Evolutionary conservation across 345 rosid genomes (phyloP), one percentile per base, ranked within the genome.

Genomic region (Diplotaxis tenuifolia): DNA sequence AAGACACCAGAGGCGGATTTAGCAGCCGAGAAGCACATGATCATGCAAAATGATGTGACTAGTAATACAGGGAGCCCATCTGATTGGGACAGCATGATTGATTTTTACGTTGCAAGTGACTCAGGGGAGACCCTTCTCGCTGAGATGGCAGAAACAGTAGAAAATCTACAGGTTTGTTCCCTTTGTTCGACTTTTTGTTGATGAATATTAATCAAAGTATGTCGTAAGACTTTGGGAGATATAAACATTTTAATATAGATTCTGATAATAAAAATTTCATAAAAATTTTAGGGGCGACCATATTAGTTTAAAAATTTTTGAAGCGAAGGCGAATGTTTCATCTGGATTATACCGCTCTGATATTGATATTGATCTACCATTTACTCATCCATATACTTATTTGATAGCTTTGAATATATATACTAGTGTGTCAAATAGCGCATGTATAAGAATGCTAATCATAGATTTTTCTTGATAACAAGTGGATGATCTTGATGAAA

Each of bases 121-220:
- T 25, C 80, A 58, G 38, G 64, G 63, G 67, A 71, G 21, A 25
- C 28, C 9, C 6, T 58, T 4, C 54, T 77, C 57, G 4, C 20
- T 20, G 76, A 71, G 11, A 71, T 77, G 62, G 72, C 68, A 25
- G 72, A 59, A 23, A 20, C 80, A 57, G 10, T 76, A 38, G 55
- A 72, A 27, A 50, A 77, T 59, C 31, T 56, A 58, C 75, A 25
- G 91, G 88, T 74, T 80, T 79, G 67, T 70, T 56, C 0, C 80
- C 82, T 36, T 40, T 8, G 1, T 31, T 14, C 31, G 15, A 31
- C 8, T 53, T 18, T 6, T 8, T 67, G n/a, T 66, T 12, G 7
- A 28, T 27, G 57, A 65, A 40, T 31, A 59, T 9, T 22, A 6
- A 12, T 40, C 7, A 14, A 0, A 11, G 47, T 5, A 6, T 15